These are phyloP conservation scores for Pulveroboletus sp. DNA, from an alignment of 768 basidiomycete genomes.

Conservation along the genomic window DNA sequence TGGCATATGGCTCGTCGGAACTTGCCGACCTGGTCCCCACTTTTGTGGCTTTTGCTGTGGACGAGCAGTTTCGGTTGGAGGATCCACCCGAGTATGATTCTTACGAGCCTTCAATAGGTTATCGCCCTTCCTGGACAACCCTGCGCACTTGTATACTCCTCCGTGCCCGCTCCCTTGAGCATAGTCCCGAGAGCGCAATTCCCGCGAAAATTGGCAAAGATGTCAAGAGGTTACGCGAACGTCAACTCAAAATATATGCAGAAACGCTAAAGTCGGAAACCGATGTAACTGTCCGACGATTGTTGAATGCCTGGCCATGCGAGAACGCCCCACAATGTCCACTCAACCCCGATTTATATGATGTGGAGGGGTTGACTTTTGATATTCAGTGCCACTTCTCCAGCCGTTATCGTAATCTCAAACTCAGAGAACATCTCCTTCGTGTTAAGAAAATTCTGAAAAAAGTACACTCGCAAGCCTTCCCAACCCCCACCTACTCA, in stretches of 20 bases:
- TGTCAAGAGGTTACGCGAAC: neutral
- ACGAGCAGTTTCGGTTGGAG: slow-evolving; percentile 3
- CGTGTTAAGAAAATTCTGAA: slow-evolving; percentile 10
- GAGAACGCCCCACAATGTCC: slow-evolving; percentile 8
- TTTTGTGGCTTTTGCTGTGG: slow-evolving; percentile 30
- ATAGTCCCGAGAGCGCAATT: slow-evolving; percentile 10
- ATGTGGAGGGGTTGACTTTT: neutral
- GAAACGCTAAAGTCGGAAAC: slow-evolving; percentile 4
- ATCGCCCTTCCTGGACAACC: neutral
- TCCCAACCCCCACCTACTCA: neutral
- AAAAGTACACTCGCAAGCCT: neutral
- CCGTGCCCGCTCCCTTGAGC: neutral
- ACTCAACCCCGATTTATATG: neutral
- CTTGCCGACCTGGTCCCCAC: slow-evolving; percentile 19
- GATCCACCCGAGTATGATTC: slow-evolving; percentile 15
- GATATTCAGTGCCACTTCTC: slow-evolving; percentile 3
- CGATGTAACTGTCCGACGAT: neutral
- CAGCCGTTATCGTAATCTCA: slow-evolving; percentile 14
- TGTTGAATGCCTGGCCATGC: slow-evolving; percentile 19
- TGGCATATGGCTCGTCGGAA: slow-evolving; percentile 25
- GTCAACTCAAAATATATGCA: slow-evolving; percentile 7
- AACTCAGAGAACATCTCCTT: slow-evolving; percentile 10
- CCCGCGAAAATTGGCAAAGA: neutral
- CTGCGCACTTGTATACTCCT: neutral
- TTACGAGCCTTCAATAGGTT: slow-evolving; percentile 11